Evolutionary conservation across 495 filamentous ascomycete genomes (phyloP).

Genomic region (Pseudoneurospora amorphoporcata): DNA sequence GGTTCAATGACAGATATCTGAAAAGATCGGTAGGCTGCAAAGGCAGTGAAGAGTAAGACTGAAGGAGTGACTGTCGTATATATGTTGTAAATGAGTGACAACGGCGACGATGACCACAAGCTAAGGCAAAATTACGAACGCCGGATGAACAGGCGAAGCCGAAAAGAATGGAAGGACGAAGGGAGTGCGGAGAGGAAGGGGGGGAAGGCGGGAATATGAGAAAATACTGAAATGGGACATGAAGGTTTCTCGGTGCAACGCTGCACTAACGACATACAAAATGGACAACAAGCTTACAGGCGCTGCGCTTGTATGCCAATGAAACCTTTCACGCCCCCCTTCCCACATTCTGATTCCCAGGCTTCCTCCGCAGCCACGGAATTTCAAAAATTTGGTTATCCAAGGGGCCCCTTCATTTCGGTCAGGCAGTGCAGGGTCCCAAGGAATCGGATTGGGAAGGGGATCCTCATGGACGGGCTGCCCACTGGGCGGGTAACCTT

Average conservation of each 20-base stretch:
- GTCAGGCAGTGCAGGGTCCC: not conserved
- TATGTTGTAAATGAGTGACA: conserved; percentile 5
- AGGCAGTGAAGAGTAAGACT: not conserved
- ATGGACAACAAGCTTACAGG: not conserved
- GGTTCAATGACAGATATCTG: conserved; percentile 7
- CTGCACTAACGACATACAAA: conserved; percentile 1
- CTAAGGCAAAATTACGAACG: not conserved
- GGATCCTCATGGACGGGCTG: not conserved
- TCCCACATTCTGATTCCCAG: not conserved
- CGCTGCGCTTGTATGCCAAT: conserved; percentile 1
- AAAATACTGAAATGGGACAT: conserved; percentile 2
- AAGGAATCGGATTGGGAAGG: not conserved
- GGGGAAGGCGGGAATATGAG: not conserved
- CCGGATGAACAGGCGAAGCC: conserved; percentile 2
- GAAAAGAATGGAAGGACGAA: conserved; percentile 8
- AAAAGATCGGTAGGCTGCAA: conserved; percentile 1
- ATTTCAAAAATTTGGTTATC: not conserved
- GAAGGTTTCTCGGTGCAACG: not conserved
- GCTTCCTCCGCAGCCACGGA: not conserved
- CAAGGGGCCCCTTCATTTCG: not conserved
- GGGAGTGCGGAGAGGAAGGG: conserved; percentile 2
- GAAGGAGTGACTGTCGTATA: conserved; percentile 7
- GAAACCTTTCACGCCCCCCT: not conserved
- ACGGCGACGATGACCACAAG: conserved; percentile 1
- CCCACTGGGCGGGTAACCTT: not conserved